Base-by-base conservation (phyloP, 163 green algal genomes). In the Prototheca wickerhamii region DNA sequence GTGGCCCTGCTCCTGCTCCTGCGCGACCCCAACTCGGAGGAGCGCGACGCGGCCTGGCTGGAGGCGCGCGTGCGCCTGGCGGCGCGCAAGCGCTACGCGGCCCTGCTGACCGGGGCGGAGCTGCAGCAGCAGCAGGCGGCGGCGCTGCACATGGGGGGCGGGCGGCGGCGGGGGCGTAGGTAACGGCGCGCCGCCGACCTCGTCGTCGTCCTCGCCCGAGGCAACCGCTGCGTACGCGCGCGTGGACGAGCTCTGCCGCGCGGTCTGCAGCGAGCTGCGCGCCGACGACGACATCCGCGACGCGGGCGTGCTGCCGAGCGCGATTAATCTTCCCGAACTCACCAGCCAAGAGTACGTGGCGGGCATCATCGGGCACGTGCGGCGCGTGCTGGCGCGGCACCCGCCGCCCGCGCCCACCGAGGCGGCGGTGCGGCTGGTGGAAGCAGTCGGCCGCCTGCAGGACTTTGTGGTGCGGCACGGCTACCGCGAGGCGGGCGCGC, bases 351-450 rank as follows among this genome's bases (percentile, higher is more conserved):
- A 92, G 76, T 90, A 90, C 58, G 82, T 77, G 31, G 71, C 73
- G 55, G 74, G 79, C 50, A 85, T 85, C 32, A 68, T 84, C 49
- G 56, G 61, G 23, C 65, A 85, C 42, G 74, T 93, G 70, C 59
- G 63, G 49, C 64, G 70, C 10, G 73, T 84, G 59, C 70, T 93
- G 63, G 31, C 31, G 28, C 53, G 61, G 26, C 70, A 66, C 64
- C 85, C 85, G 37, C 86, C 85, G 10, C 77, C 74, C 7, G 76
- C 79, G 37, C 86, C 86, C 29, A 85, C 72, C 8, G 55, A 69
- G 26, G 59, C 73, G 4, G 85, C 86, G 1, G 84, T 92, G 32
- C 74, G 83, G 58, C 69, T 93, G 70, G 78, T 92, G 59, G 82
- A 86, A 17, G 76, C 78, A 6, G 82, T 89, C 1, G 83, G 83